A percentile compares a stretch with the other conserved stretches of the same genome.
These are phyloP conservation scores for Nitzschia sp. DNA, from an alignment of 108 stramenopile species.

Conservation along the genomic window DNA sequence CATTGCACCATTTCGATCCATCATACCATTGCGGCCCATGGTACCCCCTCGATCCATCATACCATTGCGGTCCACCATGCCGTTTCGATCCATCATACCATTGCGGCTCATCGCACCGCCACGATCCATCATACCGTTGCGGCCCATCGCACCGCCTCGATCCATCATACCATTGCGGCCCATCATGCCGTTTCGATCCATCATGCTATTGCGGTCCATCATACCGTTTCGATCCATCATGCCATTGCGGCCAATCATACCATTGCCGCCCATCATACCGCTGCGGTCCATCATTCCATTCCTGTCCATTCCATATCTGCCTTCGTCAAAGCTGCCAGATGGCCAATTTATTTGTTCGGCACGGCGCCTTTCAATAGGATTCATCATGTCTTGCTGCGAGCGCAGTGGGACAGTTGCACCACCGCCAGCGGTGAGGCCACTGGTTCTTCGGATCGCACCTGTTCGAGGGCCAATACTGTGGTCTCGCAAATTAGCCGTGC, in stretches of 20 bases:
- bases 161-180: background rate
- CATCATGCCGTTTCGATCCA: background rate
- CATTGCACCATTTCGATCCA: background rate
- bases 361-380: background rate
- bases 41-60: background rate
- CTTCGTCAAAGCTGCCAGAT: no score
- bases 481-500: background rate
- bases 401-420: background rate
- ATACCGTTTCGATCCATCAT: background rate
- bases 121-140: background rate
- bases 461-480: background rate
- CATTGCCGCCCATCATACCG: background rate
- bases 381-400: slow-evolving; percentile 5
- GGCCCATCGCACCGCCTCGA: background rate
- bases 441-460: background rate
- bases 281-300: background rate
- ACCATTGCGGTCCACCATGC: background rate
- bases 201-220: background rate
- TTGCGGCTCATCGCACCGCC: background rate
- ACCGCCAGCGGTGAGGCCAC: background rate
- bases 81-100: background rate
- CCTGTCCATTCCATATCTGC: background rate
- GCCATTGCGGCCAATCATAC: background rate
- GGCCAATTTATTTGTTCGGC: background rate
- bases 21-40: background rate